Conservation (phyloP, 2,329 filamentous ascomycete species). For the Tolypocladium endophyticum region DNA sequence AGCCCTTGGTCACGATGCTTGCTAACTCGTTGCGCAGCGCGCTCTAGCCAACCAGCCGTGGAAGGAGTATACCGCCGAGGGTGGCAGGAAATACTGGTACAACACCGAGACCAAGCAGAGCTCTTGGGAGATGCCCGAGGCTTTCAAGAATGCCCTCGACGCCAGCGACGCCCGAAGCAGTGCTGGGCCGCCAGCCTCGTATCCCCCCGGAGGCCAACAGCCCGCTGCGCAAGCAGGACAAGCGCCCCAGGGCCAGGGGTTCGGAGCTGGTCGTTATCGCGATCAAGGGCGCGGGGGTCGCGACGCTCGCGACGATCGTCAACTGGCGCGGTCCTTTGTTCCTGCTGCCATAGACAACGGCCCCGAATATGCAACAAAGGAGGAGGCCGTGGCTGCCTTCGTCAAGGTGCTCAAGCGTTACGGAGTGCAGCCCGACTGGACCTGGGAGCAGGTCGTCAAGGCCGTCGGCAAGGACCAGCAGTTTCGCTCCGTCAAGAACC, state of each 20-base stretch:
- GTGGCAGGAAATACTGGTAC: conserved; percentile 90
- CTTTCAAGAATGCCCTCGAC: conserved; percentile 64
- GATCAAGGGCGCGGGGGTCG: conserved; percentile 26
- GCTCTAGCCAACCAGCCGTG: conserved; percentile 75
- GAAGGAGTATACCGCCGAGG: conserved; percentile 83
- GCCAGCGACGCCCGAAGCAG: conserved; percentile 26
- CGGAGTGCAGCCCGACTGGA: conserved; percentile 83
- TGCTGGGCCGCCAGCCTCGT: background rate
- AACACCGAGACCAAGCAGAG: conserved; percentile 87
- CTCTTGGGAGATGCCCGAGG: conserved; percentile 88
- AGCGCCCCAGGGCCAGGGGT: conserved; percentile 25
- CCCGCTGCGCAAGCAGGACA: conserved; percentile 25
- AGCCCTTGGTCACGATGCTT: background rate
- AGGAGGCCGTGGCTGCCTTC: conserved; percentile 90
- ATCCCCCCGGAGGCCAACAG: background rate
- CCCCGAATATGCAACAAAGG: conserved; percentile 66
- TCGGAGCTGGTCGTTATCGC: conserved; percentile 21
- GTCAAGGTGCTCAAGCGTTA: conserved; percentile 78
- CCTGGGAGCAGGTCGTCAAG: conserved; percentile 82
- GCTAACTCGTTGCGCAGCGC: conserved; percentile 39
- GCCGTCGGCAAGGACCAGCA: conserved; percentile 82
- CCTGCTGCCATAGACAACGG: conserved; percentile 53
- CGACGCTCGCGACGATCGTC: conserved; percentile 13
- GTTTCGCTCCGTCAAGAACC: conserved; percentile 86
- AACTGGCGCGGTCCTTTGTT: conserved; percentile 42